Conservation (phyloP, 2,329 filamentous ascomycete species). For the Xylariaceae sp. region DNA sequence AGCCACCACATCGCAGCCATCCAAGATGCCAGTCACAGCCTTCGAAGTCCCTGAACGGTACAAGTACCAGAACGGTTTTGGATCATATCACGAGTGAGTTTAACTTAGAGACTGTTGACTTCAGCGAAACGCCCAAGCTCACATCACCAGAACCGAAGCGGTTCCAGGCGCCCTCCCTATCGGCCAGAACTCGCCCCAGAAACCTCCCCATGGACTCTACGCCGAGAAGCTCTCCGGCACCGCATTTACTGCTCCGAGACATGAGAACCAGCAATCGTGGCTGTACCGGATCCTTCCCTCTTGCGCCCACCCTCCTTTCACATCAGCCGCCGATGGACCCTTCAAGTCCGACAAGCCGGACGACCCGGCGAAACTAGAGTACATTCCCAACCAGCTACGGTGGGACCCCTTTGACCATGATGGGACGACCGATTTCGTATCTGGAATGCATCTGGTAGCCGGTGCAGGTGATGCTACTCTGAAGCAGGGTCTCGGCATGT, state of each 20-base stretch:
- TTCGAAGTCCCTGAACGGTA: slow-evolving; percentile 44
- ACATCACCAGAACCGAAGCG: slow-evolving; percentile 46
- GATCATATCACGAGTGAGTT: slow-evolving; percentile 61
- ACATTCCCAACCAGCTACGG: slow-evolving; percentile 76
- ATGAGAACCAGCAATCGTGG: slow-evolving; percentile 56
- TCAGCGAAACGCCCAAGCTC: not conserved
- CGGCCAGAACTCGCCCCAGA: slow-evolving; percentile 66
- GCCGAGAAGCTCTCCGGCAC: slow-evolving; percentile 61
- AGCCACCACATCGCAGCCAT: not conserved
- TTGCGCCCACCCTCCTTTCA: slow-evolving; percentile 43
- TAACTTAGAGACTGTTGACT: not conserved
- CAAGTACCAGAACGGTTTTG: slow-evolving; percentile 64
- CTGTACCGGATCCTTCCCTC: slow-evolving; percentile 55
- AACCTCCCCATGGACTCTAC: slow-evolving; percentile 63
- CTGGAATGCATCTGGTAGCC: slow-evolving; percentile 57
- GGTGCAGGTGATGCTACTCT: slow-evolving; percentile 69
- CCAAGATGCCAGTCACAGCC: slow-evolving; percentile 33
- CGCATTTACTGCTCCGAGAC: slow-evolving; percentile 54
- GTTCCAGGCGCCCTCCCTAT: slow-evolving; percentile 61
- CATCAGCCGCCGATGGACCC: slow-evolving; percentile 33
- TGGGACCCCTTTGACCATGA: slow-evolving; percentile 78
- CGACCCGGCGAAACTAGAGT: slow-evolving; percentile 54
- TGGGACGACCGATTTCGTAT: slow-evolving; percentile 45
- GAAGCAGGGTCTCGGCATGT: slow-evolving; percentile 65
- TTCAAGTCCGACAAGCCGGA: slow-evolving; percentile 45